Conservation (phyloP, 208 protist genomes). For the Leishmania lainsoni region DNA sequence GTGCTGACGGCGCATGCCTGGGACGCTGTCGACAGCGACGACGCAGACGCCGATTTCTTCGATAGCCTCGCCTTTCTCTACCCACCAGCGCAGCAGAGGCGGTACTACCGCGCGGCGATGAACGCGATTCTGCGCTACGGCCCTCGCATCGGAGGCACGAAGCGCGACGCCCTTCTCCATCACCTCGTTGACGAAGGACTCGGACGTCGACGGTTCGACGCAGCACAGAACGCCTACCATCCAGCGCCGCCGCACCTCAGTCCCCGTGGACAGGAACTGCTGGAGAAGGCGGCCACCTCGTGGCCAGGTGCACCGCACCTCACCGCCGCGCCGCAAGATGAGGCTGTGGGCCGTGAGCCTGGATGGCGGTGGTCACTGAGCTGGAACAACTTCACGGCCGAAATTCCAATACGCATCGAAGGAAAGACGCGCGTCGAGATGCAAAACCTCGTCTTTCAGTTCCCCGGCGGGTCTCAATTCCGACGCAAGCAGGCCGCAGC, state of each 20-base stretch:
- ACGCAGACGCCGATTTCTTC: conserved; percentile 22
- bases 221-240: neutral
- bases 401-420: conserved; percentile 32
- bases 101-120: conserved; percentile 30
- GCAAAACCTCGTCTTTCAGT: conserved; percentile 60
- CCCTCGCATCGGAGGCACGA: conserved; percentile 46
- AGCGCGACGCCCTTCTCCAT: conserved; percentile 33
- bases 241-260: conserved; percentile 22
- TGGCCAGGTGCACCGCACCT: conserved; percentile 16
- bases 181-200: conserved; percentile 39
- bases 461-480: conserved; percentile 41
- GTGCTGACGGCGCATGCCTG: conserved; percentile 12
- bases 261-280: conserved; percentile 5
- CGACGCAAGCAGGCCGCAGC: conserved; percentile 12
- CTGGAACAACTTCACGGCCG: conserved; percentile 63
- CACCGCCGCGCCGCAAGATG: neutral
- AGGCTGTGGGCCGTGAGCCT: neutral
- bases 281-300: conserved; percentile 15
- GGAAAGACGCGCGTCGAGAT: conserved; percentile 23
- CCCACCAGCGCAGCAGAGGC: conserved; percentile 40
- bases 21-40: neutral
- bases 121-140: conserved; percentile 51
- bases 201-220: conserved; percentile 17
- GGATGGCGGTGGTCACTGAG: conserved; percentile 51
- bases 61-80: conserved; percentile 37